phyloP scores from a whole-genome alignment of 805 yeast genomes.

The Lachancea thermotolerans region DNA sequence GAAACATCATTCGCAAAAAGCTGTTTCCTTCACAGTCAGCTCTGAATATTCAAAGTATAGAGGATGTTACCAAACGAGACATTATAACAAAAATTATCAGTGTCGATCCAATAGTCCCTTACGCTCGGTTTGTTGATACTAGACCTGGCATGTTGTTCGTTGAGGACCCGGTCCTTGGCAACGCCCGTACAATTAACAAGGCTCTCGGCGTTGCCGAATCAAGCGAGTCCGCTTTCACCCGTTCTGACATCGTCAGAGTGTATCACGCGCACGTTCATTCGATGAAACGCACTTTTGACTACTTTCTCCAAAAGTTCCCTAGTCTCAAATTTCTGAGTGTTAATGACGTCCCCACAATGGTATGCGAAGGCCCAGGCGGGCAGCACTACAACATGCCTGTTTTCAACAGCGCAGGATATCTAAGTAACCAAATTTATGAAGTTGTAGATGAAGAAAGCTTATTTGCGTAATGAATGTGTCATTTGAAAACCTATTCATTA shows the following conservation, averaged over 20 bases:
- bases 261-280: constrained; percentile 33
- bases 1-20: constrained; percentile 25
- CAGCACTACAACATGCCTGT: constrained; percentile 28
- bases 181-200: constrained; percentile 23
- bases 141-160: constrained; percentile 34
- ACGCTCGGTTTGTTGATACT: constrained; percentile 31
- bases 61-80: constrained; percentile 24
- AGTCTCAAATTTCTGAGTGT: constrained; percentile 28
- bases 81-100: constrained; percentile 28
- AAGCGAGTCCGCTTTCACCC: constrained; percentile 13
- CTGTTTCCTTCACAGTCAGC: constrained; percentile 26
- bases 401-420: constrained; percentile 19
- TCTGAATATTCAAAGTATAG: constrained; percentile 15
- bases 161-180: constrained; percentile 24
- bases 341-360: constrained; percentile 31
- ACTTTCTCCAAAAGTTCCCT: constrained; percentile 26
- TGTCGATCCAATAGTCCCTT: constrained; percentile 31
- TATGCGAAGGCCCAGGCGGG: constrained; percentile 21
- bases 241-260: constrained; percentile 25
- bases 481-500: not conserved
- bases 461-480: constrained; percentile 11
- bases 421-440: constrained; percentile 28
- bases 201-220: constrained; percentile 12
- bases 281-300: constrained; percentile 28
- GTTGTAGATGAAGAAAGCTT: constrained; percentile 25